A percentile compares a stretch with the other conserved stretches of the same genome.
phyloP scores from a whole-genome alignment of 2,329 filamentous ascomycete species.

The Fusarium camptoceras region DNA sequence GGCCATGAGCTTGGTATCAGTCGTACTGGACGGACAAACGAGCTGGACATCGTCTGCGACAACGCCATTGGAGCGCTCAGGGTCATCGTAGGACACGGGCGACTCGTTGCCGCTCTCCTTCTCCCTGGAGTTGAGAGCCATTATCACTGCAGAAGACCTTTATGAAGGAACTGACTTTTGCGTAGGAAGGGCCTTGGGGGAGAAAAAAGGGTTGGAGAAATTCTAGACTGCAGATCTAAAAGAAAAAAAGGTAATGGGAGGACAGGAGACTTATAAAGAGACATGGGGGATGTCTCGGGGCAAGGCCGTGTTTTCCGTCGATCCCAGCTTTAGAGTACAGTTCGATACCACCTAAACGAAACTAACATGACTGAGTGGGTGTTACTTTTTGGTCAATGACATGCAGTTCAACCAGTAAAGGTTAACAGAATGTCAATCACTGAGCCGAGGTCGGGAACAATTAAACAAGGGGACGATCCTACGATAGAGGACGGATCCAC shows the following conservation, averaged over 20 bases:
- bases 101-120: slow-evolving; percentile 40
- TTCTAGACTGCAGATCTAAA: slow-evolving; percentile 24
- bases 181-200: not conserved
- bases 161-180: not conserved
- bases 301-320: slow-evolving; percentile 12
- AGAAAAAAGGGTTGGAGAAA: not conserved
- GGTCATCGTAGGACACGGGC: slow-evolving; percentile 40
- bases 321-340: slow-evolving; percentile 8
- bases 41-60: slow-evolving; percentile 38
- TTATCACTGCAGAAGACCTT: slow-evolving; percentile 3
- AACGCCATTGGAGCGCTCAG: slow-evolving; percentile 35
- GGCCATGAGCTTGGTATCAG: slow-evolving; percentile 72
- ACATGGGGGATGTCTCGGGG: slow-evolving; percentile 32
- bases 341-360: not conserved
- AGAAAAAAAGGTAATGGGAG: slow-evolving; percentile 8
- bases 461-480: slow-evolving; percentile 14
- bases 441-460: slow-evolving; percentile 39
- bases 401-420: slow-evolving; percentile 6
- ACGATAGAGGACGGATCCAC: slow-evolving; percentile 12
- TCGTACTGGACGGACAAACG: slow-evolving; percentile 65
- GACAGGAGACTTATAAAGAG: slow-evolving; percentile 22
- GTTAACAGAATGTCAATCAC: slow-evolving; percentile 19
- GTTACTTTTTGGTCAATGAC: not conserved
- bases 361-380: slow-evolving; percentile 1
- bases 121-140: slow-evolving; percentile 31